Conservation (phyloP, 257 asterid genomes). For the Nicotiana otophora region DNA sequence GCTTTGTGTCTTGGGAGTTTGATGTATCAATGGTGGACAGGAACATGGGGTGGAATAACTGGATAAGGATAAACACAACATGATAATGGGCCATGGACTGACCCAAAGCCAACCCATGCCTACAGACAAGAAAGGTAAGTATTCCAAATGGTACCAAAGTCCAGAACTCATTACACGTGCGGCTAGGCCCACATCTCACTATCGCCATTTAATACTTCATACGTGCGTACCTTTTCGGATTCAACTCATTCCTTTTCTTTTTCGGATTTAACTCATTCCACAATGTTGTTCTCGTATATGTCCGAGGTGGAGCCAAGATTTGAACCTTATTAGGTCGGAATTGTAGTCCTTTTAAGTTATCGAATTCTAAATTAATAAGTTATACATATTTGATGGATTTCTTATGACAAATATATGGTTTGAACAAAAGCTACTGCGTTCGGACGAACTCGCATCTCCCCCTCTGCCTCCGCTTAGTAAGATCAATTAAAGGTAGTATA, state of each 20-base stretch:
- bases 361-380: too few relatives aligned
- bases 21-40: neutral
- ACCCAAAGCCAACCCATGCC: neutral
- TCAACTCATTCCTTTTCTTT: neutral
- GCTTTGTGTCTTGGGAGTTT: neutral
- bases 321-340: too few relatives aligned
- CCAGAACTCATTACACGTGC: neutral
- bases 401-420: too few relatives aligned
- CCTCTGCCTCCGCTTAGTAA: too few relatives aligned
- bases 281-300: too few relatives aligned
- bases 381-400: too few relatives aligned
- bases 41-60: neutral
- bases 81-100: neutral
- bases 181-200: neutral
- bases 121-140: neutral
- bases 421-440: too few relatives aligned
- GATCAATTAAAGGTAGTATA: too few relatives aligned
- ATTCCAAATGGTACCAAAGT: neutral
- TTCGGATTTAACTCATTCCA: too few relatives aligned
- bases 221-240: neutral
- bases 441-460: too few relatives aligned
- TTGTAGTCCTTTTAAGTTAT: too few relatives aligned
- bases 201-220: neutral
- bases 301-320: too few relatives aligned
- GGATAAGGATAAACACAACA: neutral